These are phyloP conservation scores for Sphagnum tenellum DNA, from an alignment of 225 moss, liverwort and hornwort genomes.

Conservation along the genomic window DNA sequence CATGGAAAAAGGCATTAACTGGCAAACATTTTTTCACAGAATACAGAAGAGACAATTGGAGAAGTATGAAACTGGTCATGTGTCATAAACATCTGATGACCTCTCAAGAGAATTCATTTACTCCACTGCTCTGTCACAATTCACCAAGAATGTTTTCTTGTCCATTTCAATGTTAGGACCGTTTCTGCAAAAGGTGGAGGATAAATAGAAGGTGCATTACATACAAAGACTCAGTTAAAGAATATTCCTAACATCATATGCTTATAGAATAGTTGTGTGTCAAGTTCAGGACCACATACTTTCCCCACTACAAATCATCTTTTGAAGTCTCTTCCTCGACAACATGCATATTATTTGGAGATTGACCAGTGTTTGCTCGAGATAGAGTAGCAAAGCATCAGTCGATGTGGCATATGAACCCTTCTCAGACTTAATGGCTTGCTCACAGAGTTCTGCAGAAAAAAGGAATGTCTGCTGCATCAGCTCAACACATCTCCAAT, in stretches of 20 bases:
- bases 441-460: conserved; percentile 44
- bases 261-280: no score
- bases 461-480: neutral
- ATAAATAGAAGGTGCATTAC: neutral
- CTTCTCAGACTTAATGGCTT: conserved; percentile 43
- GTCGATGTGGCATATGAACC: conserved; percentile 47
- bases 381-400: conserved; percentile 48
- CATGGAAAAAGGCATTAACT: neutral
- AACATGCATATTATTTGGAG: conserved; percentile 49
- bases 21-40: neutral
- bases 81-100: conserved; percentile 5
- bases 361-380: conserved; percentile 45
- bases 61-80: no score
- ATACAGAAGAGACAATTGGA: neutral
- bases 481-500: neutral
- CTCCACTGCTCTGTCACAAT: conserved; percentile 44
- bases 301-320: conserved; percentile 49
- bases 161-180: conserved; percentile 54
- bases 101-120: conserved; percentile 49
- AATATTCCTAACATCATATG: neutral
- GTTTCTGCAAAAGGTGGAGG: conserved; percentile 14
- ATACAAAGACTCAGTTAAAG: no score
- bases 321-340: conserved; percentile 28
- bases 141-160: conserved; percentile 44
- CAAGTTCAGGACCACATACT: conserved; percentile 14